Evolutionary conservation across 2,329 filamentous ascomycete species (phyloP).

Genomic region (Colletotrichum plurivorum): DNA sequence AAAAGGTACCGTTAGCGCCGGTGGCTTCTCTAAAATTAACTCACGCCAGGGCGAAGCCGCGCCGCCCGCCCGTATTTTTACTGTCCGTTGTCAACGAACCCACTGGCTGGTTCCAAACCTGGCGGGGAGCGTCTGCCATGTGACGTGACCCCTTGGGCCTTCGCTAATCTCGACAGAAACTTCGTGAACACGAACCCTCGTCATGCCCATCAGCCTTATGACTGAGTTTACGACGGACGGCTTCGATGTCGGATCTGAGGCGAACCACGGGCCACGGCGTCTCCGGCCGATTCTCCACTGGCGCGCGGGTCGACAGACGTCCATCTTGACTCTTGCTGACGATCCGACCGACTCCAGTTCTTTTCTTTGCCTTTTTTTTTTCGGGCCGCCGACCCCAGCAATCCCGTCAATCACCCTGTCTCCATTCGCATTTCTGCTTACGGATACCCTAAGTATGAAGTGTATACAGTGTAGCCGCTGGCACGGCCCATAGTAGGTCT

Average conservation of each 20-base stretch:
- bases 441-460: too few relatives aligned
- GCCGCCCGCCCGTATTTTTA: conserved; percentile 10
- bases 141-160: conserved; percentile 18
- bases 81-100: conserved; percentile 3
- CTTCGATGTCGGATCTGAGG: background rate
- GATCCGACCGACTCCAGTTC: too few relatives aligned
- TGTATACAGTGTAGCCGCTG: background rate
- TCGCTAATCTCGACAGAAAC: conserved; percentile 29
- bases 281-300: conserved; percentile 17
- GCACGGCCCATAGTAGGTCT: background rate
- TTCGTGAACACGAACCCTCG: conserved; percentile 15
- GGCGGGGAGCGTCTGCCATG: conserved; percentile 4
- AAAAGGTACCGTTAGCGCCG: conserved; percentile 20
- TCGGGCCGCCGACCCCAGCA: too few relatives aligned
- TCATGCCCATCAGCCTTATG: conserved; percentile 20
- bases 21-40: conserved; percentile 35
- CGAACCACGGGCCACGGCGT: conserved; percentile 16
- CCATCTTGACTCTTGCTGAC: too few relatives aligned
- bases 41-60: conserved; percentile 9
- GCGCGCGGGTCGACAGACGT: background rate
- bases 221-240: background rate
- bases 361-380: too few relatives aligned
- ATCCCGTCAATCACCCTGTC: too few relatives aligned
- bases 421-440: too few relatives aligned
- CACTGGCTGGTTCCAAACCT: background rate